A percentile compares a stretch with the other conserved stretches of the same genome.
Evolutionary conservation across 371 early-diverging fungal species (phyloP).

Genomic region (Lichtheimia ornata): DNA sequence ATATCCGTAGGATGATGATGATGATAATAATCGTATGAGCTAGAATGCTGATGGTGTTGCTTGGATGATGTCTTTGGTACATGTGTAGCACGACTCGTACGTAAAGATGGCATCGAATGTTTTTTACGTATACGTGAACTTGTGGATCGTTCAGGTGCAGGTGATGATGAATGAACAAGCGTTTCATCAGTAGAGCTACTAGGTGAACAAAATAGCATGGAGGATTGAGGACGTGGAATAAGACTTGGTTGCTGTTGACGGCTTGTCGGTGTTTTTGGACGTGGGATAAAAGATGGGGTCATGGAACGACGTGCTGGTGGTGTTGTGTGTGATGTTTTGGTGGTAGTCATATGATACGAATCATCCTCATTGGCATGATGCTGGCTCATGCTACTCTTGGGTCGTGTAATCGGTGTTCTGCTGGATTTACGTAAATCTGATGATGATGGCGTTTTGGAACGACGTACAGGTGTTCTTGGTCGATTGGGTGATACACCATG

Average conservation of each 20-base stretch:
- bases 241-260: constrained; percentile 24
- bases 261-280: constrained; percentile 39
- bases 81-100: constrained; percentile 8
- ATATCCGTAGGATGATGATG: too few relatives aligned
- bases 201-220: constrained; percentile 9
- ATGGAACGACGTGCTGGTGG: constrained; percentile 10
- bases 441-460: constrained; percentile 2
- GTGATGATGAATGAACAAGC: not conserved
- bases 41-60: not conserved
- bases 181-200: not conserved
- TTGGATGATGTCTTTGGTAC: not conserved
- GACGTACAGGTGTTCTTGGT: constrained; percentile 11
- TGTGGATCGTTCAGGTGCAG: not conserved
- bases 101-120: constrained; percentile 25
- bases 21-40: not conserved
- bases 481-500: constrained; percentile 14
- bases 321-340: constrained; percentile 12
- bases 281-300: constrained; percentile 47
- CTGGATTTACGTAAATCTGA: constrained; percentile 7
- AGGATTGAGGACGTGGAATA: constrained; percentile 30
- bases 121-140: constrained; percentile 23
- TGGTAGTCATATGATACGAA: constrained; percentile 1
- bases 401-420: constrained; percentile 9
- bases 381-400: constrained; percentile 36
- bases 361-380: too few relatives aligned